Evolutionary conservation across 176 grass and related monocot genomes (phyloP), one percentile per base, ranked within the genome.

Genomic region (Ampelocalamus luodianensis): DNA sequence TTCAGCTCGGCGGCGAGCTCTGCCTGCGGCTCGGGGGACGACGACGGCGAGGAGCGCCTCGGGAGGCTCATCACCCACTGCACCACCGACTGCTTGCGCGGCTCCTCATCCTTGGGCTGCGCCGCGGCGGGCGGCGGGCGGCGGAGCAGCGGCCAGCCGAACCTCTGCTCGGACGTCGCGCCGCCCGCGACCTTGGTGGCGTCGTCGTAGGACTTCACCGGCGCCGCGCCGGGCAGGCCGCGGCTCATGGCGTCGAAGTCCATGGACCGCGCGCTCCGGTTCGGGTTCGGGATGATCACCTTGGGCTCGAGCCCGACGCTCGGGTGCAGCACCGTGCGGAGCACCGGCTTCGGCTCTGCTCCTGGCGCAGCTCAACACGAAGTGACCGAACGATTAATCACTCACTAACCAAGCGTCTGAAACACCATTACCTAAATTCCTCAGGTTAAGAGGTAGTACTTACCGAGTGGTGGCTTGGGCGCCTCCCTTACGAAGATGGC

Each of bases 21-120:
- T 1, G 56, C 18, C 10, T 45, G 78, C 16, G 81, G 74, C 68
- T 84, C 79, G 2, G 84, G 46, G 13, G 84, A 87, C 32, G 65
- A 48, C 26, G 74, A 68, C 77, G 86, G 78, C 16, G 75, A 45
- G 0, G 87, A 68, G 60, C 97, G 89, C 34, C 78, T 84, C 8
- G 97, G 97, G 72, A 99, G 82, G 85, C 78, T 94, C 97, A 99
- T 99, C 69, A 88, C 97, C 96, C 97, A 99, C 46, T 99, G 97
- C 49, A 96, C 91, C 34, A 99, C 97, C 8, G 97, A 92, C 86
- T 93, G 82, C 83, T 94, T 99, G 29, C 97, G 68, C 22, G 77
- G 71, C 42, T 79, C 84, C 3, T 69, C 81, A 15, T 69, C 73
- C 46, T 85, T 89, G 64, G 55, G 16, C 20, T 4, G 53, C 15